Base-by-base conservation (phyloP, 1,284 basidiomycete genomes). In the Ganoderma resinaceum region DNA sequence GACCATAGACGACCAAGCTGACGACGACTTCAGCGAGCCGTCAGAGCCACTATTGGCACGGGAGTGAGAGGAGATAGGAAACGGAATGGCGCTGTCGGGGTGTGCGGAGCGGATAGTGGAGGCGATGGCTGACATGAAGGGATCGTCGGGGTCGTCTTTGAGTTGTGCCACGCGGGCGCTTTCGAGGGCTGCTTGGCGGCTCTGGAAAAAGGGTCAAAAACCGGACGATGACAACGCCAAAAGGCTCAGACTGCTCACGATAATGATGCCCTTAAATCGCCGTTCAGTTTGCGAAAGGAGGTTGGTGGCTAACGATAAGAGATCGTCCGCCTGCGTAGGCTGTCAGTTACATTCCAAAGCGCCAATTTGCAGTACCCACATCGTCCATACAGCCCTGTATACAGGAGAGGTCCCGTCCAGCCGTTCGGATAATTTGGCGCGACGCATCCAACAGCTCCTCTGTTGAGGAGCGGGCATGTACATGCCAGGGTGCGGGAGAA, bases 341-440 rank as follows among this genome's bases (percentile, higher is more conserved):
- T 0, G 33, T 46, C 8, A 49, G 61, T 62, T 18, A 67, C 43
- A 12, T 8, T 20, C 11, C 26, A 31, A 16, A 31, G 58, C 42
- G 20, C 43, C n/a, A 3, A n/a, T 31, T 29, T 12, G 20, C 12
- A 33, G 12, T 12, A 72, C 79, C 52, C 69, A 87, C 86, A 60
- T 81, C 78, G 53, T 79, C 76, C 65, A 88, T 79, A 68, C 79
- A 83, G n/a, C 86, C 82, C 52, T 85, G 82, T 55, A 91, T 87
- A 52, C 80, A 80, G 16, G 81, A 80, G 26, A 92, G 76, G 73
- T 91, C 91, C 53, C 84, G 84, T 66, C 82, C 82, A 3, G 86
- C 87, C 9, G 84, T 82, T 59, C 81, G 82, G 29, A 92, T 77
- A 23, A 86, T 82, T 63, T 71, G 62, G 20, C 63, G 76, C 68